Evolutionary conservation across 306 rosid species (phyloP).

Genomic region (Cicer chorassanicum): DNA sequence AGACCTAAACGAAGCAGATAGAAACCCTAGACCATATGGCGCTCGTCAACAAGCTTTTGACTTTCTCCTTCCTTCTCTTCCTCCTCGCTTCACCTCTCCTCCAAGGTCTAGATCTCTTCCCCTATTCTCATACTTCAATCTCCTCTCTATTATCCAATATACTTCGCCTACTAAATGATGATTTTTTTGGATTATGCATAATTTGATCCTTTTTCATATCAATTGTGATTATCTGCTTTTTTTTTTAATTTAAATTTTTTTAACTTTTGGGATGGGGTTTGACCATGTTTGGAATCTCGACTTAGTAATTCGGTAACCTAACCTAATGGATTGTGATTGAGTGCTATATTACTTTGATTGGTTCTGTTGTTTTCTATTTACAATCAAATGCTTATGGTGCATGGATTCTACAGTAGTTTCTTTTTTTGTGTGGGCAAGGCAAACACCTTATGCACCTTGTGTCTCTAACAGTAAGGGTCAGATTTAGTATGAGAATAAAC

Average conservation of each 20-base stretch:
- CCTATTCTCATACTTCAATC: background rate
- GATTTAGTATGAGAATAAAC: background rate
- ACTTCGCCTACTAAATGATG: too few relatives aligned
- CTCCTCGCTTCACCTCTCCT: conserved; percentile 2
- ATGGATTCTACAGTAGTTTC: background rate
- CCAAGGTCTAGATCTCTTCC: conserved; percentile 11
- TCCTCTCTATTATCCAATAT: background rate
- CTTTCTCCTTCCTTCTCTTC: conserved; percentile 18
- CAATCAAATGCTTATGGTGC: background rate
- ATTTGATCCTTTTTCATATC: background rate
- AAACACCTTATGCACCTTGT: too few relatives aligned
- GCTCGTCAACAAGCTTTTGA: background rate
- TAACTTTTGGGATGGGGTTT: background rate
- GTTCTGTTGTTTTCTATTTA: background rate
- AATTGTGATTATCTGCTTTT: background rate
- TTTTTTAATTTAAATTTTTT: background rate
- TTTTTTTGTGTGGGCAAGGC: background rate
- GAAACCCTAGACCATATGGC: conserved; percentile 15
- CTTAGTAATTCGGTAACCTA: background rate
- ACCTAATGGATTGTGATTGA: background rate
- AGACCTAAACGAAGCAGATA: background rate
- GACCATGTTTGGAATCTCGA: background rate
- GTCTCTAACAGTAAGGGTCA: background rate
- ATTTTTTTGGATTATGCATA: background rate
- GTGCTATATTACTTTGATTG: background rate